Conservation (phyloP, 139 green algal species). For the Zygnema cylindricum region DNA sequence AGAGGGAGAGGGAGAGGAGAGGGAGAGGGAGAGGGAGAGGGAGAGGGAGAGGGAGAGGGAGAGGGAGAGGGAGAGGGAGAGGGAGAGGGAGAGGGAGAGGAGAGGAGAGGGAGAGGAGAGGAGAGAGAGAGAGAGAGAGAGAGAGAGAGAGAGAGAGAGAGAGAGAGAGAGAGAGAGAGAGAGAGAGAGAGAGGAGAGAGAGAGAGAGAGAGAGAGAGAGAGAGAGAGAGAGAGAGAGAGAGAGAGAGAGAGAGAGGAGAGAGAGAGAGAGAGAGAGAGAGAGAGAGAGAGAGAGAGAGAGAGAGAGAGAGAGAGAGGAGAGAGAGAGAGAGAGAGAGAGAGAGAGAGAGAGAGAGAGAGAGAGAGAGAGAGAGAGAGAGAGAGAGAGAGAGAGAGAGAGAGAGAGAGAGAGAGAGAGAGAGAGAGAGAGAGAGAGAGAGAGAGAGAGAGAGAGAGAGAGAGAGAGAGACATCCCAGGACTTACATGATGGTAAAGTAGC, state of each 20-base stretch:
- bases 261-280: neutral
- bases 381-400: neutral
- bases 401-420: neutral
- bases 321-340: neutral
- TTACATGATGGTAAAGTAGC: constrained; percentile 56
- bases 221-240: neutral
- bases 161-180: neutral
- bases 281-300: neutral
- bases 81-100: neutral
- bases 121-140: neutral
- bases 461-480: constrained; percentile 9
- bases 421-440: neutral
- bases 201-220: neutral
- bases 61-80: neutral
- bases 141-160: neutral
- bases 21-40: neutral
- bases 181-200: neutral
- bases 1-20: neutral
- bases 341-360: neutral
- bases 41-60: neutral
- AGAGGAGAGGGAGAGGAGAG: neutral
- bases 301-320: neutral
- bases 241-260: neutral
- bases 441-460: neutral
- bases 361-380: neutral